phyloP scores from a whole-genome alignment of 2,329 filamentous ascomycete species.

The Biscogniauxia mediterranea region DNA sequence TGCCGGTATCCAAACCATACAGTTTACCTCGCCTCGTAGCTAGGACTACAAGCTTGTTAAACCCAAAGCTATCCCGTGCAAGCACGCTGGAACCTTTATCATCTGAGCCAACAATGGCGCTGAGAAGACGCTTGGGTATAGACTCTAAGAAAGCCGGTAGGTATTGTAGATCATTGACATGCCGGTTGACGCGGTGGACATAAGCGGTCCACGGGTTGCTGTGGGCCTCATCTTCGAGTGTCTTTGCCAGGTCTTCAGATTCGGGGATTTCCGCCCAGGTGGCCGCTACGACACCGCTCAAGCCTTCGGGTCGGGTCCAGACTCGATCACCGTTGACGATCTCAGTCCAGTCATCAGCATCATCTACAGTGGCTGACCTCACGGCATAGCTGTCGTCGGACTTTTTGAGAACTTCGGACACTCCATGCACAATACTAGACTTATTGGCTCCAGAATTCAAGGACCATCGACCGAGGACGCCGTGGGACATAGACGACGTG shows the following conservation, averaged over 20 bases:
- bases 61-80: constrained; percentile 76
- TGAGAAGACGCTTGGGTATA: constrained; percentile 67
- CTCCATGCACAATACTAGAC: constrained; percentile 60
- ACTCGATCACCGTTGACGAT: constrained; percentile 76
- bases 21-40: constrained; percentile 78
- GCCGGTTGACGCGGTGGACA: constrained; percentile 79
- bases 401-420: constrained; percentile 80
- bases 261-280: constrained; percentile 76
- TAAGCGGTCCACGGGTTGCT: constrained; percentile 81
- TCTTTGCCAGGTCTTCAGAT: constrained; percentile 71
- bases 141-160: constrained; percentile 71
- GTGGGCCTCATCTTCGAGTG: constrained; percentile 82
- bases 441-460: constrained; percentile 45
- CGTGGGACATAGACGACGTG: constrained; percentile 73
- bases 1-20: constrained; percentile 75
- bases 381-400: constrained; percentile 68
- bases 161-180: constrained; percentile 72
- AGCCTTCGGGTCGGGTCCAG: constrained; percentile 80
- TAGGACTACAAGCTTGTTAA: constrained; percentile 80
- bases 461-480: constrained; percentile 73
- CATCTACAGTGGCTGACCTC: constrained; percentile 69
- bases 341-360: constrained; percentile 73
- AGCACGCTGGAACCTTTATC: constrained; percentile 45
- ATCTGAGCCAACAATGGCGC: constrained; percentile 60
- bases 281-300: constrained; percentile 77